These are phyloP conservation scores for Elaeagnus macrophylla DNA, from an alignment of 306 rosid species.

Conservation along the genomic window DNA sequence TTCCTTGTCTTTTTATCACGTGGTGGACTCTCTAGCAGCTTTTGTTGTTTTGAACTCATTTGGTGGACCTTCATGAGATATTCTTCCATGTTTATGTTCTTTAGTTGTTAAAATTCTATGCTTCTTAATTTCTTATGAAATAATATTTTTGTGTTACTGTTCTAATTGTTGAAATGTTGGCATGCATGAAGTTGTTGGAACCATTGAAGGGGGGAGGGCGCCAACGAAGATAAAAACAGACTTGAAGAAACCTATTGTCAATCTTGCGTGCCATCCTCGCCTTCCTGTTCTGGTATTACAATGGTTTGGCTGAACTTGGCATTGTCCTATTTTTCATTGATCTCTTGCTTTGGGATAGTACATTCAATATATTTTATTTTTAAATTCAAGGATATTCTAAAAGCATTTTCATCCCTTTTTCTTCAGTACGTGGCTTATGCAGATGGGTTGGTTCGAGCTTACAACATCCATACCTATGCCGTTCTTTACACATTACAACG, in stretches of 20 bases:
- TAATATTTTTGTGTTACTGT: not conserved
- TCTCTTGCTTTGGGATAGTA: conserved; percentile 15
- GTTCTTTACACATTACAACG: conserved; percentile 91
- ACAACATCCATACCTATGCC: conserved; percentile 87
- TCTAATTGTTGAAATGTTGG: conserved; percentile 25
- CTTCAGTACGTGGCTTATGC: conserved; percentile 86
- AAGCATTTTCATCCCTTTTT: conserved; percentile 19
- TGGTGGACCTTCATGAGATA: not conserved
- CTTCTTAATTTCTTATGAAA: no score
- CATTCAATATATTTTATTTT: conserved; percentile 4
- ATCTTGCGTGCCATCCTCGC: conserved; percentile 99
- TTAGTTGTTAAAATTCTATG: no score
- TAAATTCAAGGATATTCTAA: conserved; percentile 16
- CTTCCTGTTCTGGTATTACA: conserved; percentile 71
- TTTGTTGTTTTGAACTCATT: not conserved
- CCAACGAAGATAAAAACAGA: conserved; percentile 97
- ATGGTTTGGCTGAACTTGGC: conserved; percentile 5
- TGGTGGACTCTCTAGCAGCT: not conserved
- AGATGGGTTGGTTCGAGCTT: conserved; percentile 94
- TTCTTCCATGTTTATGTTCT: conserved; percentile 5
- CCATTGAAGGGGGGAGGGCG: conserved; percentile 89
- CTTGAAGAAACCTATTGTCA: conserved; percentile 90
- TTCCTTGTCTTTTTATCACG: conserved; percentile 13
- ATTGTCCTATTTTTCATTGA: conserved; percentile 11
- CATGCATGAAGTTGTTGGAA: conserved; percentile 82